phyloP scores from a whole-genome alignment of 306 rosid genomes.

The Oxytropis ochrocephala region DNA sequence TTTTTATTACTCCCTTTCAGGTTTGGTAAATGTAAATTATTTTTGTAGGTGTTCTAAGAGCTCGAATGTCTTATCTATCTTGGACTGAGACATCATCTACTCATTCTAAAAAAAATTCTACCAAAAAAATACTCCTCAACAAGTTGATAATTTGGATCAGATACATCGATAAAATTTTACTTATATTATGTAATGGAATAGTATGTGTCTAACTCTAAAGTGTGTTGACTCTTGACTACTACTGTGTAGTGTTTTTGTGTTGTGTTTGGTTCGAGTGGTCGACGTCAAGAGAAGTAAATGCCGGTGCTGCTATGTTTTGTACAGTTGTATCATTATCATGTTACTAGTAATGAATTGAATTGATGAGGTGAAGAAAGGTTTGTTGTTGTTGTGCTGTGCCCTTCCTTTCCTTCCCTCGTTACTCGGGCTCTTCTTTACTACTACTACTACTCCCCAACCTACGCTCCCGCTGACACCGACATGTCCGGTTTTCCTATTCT shows the following conservation, averaged over 20 bases:
- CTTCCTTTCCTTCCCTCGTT: slow-evolving; percentile 14
- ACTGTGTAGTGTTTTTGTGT: background rate
- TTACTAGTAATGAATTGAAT: too few relatives aligned
- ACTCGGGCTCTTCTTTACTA: slow-evolving; percentile 28
- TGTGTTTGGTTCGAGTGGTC: slow-evolving; percentile 21
- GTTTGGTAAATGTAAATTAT: too few relatives aligned
- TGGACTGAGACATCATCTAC: too few relatives aligned
- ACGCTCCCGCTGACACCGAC: slow-evolving; percentile 58
- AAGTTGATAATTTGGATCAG: too few relatives aligned
- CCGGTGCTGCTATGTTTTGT: slow-evolving; percentile 13
- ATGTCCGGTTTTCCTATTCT: slow-evolving; percentile 7
- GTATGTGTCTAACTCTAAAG: too few relatives aligned
- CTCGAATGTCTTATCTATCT: too few relatives aligned
- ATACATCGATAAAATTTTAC: too few relatives aligned
- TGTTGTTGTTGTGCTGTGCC: background rate
- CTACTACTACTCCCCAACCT: slow-evolving; percentile 27
- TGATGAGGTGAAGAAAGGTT: background rate
- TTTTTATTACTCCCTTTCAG: too few relatives aligned
- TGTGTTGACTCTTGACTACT: background rate
- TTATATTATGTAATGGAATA: too few relatives aligned
- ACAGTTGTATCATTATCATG: background rate
- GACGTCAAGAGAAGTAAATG: slow-evolving; percentile 26
- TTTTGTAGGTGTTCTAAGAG: too few relatives aligned
- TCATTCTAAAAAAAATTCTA: too few relatives aligned
- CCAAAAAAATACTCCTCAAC: too few relatives aligned